These are phyloP conservation scores for Ceratobasidium sp. DNA, from an alignment of 1,284 basidiomycete species.

Conservation along the genomic window DNA sequence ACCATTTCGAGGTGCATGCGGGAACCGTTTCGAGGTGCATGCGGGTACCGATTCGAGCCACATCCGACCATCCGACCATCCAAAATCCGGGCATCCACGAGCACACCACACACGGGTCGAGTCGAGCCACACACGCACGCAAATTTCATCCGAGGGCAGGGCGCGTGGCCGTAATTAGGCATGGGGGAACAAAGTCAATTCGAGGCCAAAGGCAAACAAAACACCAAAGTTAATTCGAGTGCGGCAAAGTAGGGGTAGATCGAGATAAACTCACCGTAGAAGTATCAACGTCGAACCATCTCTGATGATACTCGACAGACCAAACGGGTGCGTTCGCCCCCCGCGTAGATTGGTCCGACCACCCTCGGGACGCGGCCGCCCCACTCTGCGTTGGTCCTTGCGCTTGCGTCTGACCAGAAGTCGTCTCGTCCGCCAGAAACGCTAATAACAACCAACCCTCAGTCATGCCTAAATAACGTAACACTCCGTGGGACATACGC, in stretches of 20 bases:
- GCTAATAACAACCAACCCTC: conserved; percentile 13
- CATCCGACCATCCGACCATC: no score
- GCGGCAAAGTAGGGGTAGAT: background rate
- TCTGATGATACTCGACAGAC: conserved; percentile 49
- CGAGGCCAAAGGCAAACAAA: conserved; percentile 62
- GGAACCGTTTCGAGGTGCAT: no score
- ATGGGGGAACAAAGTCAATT: no score
- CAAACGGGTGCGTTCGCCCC: conserved; percentile 31
- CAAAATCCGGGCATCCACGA: no score
- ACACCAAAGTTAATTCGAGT: conserved; percentile 60
- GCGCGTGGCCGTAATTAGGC: no score
- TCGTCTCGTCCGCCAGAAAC: conserved; percentile 46
- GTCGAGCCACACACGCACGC: no score
- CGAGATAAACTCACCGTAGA: conserved; percentile 64
- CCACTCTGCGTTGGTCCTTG: background rate
- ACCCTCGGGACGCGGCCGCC: conserved; percentile 31
- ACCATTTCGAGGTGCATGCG: no score
- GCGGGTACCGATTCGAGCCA: no score
- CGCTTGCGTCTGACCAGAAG: background rate
- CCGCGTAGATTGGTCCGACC: conserved; percentile 42
- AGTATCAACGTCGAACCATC: conserved; percentile 86
- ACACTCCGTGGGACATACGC: background rate
- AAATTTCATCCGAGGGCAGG: no score
- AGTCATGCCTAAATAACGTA: background rate
- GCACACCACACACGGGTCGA: no score